Base-by-base conservation (phyloP, 1,139 yeast species). In the Geotrichum carabidarum region DNA sequence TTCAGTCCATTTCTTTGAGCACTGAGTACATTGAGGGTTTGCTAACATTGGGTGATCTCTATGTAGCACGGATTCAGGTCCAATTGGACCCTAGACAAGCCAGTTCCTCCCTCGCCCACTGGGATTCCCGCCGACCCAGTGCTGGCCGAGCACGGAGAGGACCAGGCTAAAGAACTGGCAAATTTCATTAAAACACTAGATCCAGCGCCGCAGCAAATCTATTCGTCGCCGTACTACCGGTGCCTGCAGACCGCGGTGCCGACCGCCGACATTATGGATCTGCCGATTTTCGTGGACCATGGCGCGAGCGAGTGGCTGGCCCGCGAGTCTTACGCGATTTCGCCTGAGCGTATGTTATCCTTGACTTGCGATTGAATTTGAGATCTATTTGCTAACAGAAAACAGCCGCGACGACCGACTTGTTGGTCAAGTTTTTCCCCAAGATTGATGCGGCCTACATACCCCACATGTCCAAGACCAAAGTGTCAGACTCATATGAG, bases 161-260 rank as follows among this genome's bases (percentile, higher is more conserved):
- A 81, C 8, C 96, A 88, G 68, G 93, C 96, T 1, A 75, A 78
- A 54, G 89, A 88, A 64, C 72, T 88, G 54, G 77, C 72, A 22
- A 81, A 77, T 63, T 60, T 72, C 18, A 61, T 76, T 31, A 62
- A 62, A 9, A 57, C 69, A 1, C 65, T 75, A 14, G 60, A 70
- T 32, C 71, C 73, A 4, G 79, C 81, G 27, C 76, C 74, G 53
- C 82, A 83, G 58, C 72, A 83, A 51, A 77, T 88, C 27, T 74
- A 86, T 62, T 74, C 84, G 1, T 88, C 96, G 1, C 98, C 98
- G 0, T 91, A 89, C 68, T 90, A 88, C 68, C 74, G 98, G 58
- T 93, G 98, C 68, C 75, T 91, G 14, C 91, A 93, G 68, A 90
- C 98, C 0, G 79, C 86, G 2, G 78, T 80, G 46, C 87, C 91